Base-by-base conservation (phyloP, 2,329 filamentous ascomycete species). In the Trichoderma atrobrunneum region DNA sequence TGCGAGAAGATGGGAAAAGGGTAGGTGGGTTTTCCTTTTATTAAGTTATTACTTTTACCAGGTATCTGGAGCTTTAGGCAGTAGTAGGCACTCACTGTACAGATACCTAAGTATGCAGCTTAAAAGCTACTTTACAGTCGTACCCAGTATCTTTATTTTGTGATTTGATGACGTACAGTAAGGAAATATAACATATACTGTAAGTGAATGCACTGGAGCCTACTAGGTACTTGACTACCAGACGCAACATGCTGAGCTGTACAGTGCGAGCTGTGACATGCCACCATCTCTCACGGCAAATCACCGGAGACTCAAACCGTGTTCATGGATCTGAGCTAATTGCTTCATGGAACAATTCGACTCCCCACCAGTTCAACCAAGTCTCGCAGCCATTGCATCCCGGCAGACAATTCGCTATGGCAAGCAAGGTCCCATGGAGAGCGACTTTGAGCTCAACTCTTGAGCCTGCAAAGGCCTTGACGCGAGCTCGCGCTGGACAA, bases 371-470 rank as follows among this genome's bases (percentile, higher is more conserved):
- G 36, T 28, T 59, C 34, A 30, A 36, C n/a, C 61, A 65, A 63
- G 34, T 32, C 65, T 51, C 48, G 14, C 60, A 30, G 67, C 34
- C 43, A 56, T 66, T 68, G 60, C 59, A 39, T n/a, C 51, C 48
- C 14, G 32, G n/a, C 57, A 36, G 28, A 26, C 26, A 43, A 11
- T 57, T 64, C 71, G 36, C 26, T 43, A 91, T 91, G 89, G 88
- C 89, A 82, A 88, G 85, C 82, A 88, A 86, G 80, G 80, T 89
- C 78, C 86, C 85, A 78, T 85, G 87, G 80, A 86, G 84, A 81
- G 85, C 87, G 80, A 39, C 85, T 74, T 79, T 90, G 76, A 85
- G 85, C 78, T 85, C 87, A 79, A 85, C 86, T 83, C 80, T 90
- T 76, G 85, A 85, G 79, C 85, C 87, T n/a, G 81, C 82, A 63